Conservation (phyloP, 148 eudicot species). For the Dianthus caryophyllus region DNA sequence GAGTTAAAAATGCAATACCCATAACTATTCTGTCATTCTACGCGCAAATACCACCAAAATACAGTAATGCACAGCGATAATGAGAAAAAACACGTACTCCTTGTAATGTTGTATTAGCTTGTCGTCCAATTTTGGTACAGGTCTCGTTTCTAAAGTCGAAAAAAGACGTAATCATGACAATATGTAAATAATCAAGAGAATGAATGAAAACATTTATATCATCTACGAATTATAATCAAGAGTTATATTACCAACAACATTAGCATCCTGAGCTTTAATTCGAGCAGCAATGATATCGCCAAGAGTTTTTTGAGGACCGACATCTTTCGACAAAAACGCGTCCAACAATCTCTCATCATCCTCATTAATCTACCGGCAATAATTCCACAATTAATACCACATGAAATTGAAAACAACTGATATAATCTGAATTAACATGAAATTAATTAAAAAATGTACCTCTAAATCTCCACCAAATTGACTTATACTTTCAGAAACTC, state of each 20-base stretch:
- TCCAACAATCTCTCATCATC: constrained; percentile 80
- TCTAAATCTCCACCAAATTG: constrained; percentile 48
- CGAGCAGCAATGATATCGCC: constrained; percentile 68
- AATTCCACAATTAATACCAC: neutral
- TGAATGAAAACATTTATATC: neutral
- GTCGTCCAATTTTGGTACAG: constrained; percentile 54
- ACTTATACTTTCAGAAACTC: constrained; percentile 45
- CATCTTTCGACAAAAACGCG: constrained; percentile 59
- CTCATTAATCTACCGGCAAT: constrained; percentile 57
- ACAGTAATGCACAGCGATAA: neutral
- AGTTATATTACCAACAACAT: constrained; percentile 49
- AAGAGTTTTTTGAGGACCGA: constrained; percentile 58
- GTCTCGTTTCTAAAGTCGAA: constrained; percentile 37
- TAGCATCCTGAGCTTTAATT: constrained; percentile 61
- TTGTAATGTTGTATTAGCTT: constrained; percentile 65
- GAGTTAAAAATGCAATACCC: neutral
- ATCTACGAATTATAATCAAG: neutral
- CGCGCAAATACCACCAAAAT: neutral
- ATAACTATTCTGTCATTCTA: neutral
- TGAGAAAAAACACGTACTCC: constrained; percentile 43
- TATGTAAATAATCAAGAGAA: neutral
- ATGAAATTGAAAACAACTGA: neutral
- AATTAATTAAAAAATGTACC: constrained; percentile 29
- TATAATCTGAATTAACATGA: neutral
- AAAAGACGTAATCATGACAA: neutral